Conservation (phyloP, 169 alveolate genomes). For the Plasmodium berghei region DNA sequence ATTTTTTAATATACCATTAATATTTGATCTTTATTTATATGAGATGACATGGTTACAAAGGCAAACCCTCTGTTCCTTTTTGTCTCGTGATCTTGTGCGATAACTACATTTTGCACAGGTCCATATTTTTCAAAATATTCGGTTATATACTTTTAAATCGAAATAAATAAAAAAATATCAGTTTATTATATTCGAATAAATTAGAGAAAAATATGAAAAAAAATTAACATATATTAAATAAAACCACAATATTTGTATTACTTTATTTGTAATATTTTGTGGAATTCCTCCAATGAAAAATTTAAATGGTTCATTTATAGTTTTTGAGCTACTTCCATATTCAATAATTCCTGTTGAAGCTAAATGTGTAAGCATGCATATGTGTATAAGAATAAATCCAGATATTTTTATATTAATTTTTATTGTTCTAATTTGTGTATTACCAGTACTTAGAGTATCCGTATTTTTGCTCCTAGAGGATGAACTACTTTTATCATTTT, state of each 20-base stretch:
- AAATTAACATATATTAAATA: background rate
- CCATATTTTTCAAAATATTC: conserved; percentile 74
- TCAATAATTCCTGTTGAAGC: conserved; percentile 74
- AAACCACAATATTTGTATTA: background rate
- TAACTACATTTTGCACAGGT: conserved; percentile 56
- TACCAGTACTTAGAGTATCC: conserved; percentile 66
- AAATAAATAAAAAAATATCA: conserved; percentile 23
- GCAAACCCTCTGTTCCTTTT: conserved; percentile 75
- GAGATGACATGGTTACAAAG: conserved; percentile 72
- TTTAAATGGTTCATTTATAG: conserved; percentile 55
- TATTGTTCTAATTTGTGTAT: background rate
- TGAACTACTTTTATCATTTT: conserved; percentile 33
- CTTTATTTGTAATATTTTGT: conserved; percentile 62
- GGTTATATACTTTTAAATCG: conserved; percentile 14
- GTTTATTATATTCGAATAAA: background rate
- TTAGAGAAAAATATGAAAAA: background rate
- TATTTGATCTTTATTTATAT: conserved; percentile 52
- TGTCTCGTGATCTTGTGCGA: conserved; percentile 73
- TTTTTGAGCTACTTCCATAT: conserved; percentile 29
- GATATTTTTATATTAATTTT: background rate
- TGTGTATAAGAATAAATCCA: background rate
- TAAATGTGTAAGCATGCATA: background rate
- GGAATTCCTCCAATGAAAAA: conserved; percentile 74
- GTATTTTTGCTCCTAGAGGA: conserved; percentile 21
- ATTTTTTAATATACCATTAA: conserved; percentile 23